Evolutionary conservation across 1,139 yeast genomes (phyloP).

Genomic region (Chernovozyma aurita): DNA sequence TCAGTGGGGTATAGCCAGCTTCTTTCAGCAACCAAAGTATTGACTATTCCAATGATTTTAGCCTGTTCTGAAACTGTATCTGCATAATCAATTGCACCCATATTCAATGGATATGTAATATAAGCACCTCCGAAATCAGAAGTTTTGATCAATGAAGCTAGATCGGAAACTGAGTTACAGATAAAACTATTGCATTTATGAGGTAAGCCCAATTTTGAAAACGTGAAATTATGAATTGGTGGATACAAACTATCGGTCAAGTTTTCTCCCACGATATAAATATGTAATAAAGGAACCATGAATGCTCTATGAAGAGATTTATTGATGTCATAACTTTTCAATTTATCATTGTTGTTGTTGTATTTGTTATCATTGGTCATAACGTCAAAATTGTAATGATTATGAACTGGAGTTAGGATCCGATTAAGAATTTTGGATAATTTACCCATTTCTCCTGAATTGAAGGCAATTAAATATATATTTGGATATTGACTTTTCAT

Average conservation of each 20-base stretch:
- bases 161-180: conserved; percentile 6
- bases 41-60: conserved; percentile 11
- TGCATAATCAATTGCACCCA: conserved; percentile 9
- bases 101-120: conserved; percentile 11
- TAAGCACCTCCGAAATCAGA: conserved; percentile 14
- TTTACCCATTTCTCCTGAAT: conserved; percentile 10
- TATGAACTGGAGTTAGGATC: conserved; percentile 10
- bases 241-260: conserved; percentile 8
- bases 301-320: conserved; percentile 9
- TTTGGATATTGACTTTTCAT: conserved; percentile 7
- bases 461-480: conserved; percentile 9
- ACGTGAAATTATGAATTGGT: conserved; percentile 8
- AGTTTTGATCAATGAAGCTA: conserved; percentile 8
- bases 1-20: conserved; percentile 9
- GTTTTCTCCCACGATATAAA: conserved; percentile 9
- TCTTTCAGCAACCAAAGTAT: conserved; percentile 11
- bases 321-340: conserved; percentile 8
- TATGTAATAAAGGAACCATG: conserved; percentile 8
- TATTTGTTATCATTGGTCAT: background rate
- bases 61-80: conserved; percentile 11
- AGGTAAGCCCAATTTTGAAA: conserved; percentile 10
- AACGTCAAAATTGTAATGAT: background rate
- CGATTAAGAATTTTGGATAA: conserved; percentile 10
- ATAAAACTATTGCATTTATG: conserved; percentile 8
- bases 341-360: conserved; percentile 4